Evolutionary conservation across 2,329 filamentous ascomycete species (phyloP), one percentile per base, ranked within the genome.

Genomic region (Botrytis medusae): DNA sequence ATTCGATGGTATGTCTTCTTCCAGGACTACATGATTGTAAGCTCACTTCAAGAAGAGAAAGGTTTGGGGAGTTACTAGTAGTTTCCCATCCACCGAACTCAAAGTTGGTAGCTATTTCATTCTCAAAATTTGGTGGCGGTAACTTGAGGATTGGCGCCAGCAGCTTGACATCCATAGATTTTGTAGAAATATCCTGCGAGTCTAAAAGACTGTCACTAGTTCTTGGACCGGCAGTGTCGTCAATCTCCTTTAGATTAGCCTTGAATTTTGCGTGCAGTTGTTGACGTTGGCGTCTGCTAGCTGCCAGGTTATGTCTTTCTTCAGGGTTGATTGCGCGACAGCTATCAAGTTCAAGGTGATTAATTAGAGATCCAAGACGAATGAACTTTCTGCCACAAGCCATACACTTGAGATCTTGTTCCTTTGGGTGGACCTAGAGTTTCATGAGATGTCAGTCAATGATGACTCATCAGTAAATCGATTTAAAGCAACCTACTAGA

Each of bases 261-360:
- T 59, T 54, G 16, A 73, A 71, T 64, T 42, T 42, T 70, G 62
- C 61, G 34, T 69, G 44, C 51, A 67, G 25, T 74, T 71, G 44
- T 70, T 72, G 60, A 67, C 46, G 37, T 65, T 72, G 69, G 25
- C 69, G 61, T 54, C 37, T 72, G 20, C 20, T 20, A n/a, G 69
- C 69, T 5, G 69, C 69, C 25, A 65, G 69, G 16, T 42, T 65
- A 40, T 51, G 37, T 46, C 64, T 69, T 18, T 37, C 40, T 46
- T 51, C 64, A 57, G 20, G 32, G 51, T 68, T 69, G 18, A 69
- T 69, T 42, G 51, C 42, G 22, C 34, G 12, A 34, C 71, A 72
- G 48, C 40, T 69, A 44, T 69, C 64, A 14, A 72, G 60, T 65
- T 73, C 72, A 37, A 73, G 51, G n/a, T 73, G 72, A n/a, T 42